Evolutionary conservation across 768 basidiomycete genomes (phyloP).

Genomic region (Hericium erinaceus): DNA sequence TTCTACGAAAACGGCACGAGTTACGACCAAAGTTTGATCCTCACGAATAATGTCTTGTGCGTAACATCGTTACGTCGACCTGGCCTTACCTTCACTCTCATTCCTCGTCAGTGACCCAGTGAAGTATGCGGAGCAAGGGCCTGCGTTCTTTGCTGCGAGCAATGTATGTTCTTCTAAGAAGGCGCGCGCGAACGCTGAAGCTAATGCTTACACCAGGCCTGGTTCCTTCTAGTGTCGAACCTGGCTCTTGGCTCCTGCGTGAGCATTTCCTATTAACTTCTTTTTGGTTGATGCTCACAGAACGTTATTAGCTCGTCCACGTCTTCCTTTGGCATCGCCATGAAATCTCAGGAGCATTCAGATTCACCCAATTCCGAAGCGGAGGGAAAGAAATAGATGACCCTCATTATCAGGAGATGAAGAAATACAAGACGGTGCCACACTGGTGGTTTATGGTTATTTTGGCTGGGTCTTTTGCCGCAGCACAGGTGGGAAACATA

Average conservation of each 20-base stretch:
- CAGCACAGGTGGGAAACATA: slow-evolving; percentile 14
- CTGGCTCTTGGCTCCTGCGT: slow-evolving; percentile 24
- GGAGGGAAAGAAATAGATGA: background rate
- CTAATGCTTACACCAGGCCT: slow-evolving; percentile 11
- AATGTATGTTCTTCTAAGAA: slow-evolving; percentile 11
- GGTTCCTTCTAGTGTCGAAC: slow-evolving; percentile 26
- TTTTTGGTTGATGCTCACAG: background rate
- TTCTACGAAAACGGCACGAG: slow-evolving; percentile 17
- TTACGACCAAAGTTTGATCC: slow-evolving; percentile 23
- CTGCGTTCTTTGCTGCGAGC: slow-evolving; percentile 28
- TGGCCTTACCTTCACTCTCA: slow-evolving; percentile 10
- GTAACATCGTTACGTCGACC: slow-evolving; percentile 12
- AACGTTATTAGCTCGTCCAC: slow-evolving; percentile 16
- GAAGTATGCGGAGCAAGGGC: slow-evolving; percentile 16
- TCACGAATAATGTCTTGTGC: slow-evolving; percentile 17
- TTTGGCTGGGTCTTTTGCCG: slow-evolving; percentile 14
- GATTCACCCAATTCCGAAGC: background rate
- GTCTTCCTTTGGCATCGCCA: slow-evolving; percentile 28
- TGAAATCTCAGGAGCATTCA: slow-evolving; percentile 12
- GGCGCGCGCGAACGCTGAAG: background rate
- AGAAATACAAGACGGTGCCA: slow-evolving; percentile 14
- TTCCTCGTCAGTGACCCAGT: slow-evolving; percentile 15
- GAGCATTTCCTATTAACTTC: background rate
- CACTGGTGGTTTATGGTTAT: slow-evolving; percentile 18
- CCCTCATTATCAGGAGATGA: slow-evolving; percentile 17